Base-by-base conservation (phyloP, 2,329 filamentous ascomycete species). In the Eurotiales sp. region DNA sequence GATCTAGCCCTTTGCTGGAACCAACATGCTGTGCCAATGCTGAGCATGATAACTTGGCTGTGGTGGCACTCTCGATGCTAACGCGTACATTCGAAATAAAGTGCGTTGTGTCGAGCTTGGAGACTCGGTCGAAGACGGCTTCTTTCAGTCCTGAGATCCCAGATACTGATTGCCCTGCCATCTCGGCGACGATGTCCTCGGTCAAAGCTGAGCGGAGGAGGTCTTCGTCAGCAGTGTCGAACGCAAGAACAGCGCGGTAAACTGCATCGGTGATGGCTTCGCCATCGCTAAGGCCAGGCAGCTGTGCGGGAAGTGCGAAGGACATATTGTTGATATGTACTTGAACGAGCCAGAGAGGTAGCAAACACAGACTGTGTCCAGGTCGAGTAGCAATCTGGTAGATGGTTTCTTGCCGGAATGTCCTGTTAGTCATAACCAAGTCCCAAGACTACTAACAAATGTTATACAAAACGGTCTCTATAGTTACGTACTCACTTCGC, bases 251-350 rank as follows among this genome's bases (percentile, higher is more conserved):
- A 41, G 52, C 57, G 8, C 62, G 61, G 43, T 63, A 57, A 6
- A 64, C 8, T 14, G 59, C 53, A 44, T 64, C 62, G 14, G 51
- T 50, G 34, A 61, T 54, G 30, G 61, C 62, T 56, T 63, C 61
- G 34, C 58, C 58, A 8, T 45, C 21, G 14, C 41, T 60, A 46
- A 63, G 61, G 12, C 21, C 21, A 14, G 40, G 40, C 11, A 43
- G 21, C 2, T 27, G 3, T 14, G 21, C 22, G 8, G 40, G 22
- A 14, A 43, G 40, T 4, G 22, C 21, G 17, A 27, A 32, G 8
- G 29, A 32, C 29, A 32, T 32, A 11, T 32, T 32, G 8, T 32
- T 3, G 29, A 5, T 8, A 11, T 4, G 29, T n/a, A n/a, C n/a
- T n/a, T n/a, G n/a, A n/a, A n/a, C n/a, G n/a, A n/a, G n/a, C n/a